Conservation (phyloP, 176 grass and related monocot species). For the Triticum urartu region DNA sequence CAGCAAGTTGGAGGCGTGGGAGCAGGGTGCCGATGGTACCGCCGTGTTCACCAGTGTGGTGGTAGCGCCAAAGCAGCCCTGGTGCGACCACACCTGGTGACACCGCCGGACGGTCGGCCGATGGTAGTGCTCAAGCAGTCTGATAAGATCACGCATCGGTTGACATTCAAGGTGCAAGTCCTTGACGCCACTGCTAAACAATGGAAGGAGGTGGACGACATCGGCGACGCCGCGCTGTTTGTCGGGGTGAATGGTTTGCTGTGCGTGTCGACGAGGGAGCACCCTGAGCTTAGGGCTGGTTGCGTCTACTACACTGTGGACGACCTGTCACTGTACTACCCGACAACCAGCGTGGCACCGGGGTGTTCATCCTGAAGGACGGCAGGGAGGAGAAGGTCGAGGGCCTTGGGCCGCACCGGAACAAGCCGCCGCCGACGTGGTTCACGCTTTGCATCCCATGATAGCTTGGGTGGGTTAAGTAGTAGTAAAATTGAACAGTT, state of each 20-base stretch:
- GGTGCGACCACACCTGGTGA: not conserved
- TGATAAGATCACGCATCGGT: too few species aligned
- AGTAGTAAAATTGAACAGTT: too few species aligned
- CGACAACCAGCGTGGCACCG: not conserved
- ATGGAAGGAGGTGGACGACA: not conserved
- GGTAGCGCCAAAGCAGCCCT: not conserved
- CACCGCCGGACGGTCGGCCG: not conserved
- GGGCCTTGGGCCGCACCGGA: not conserved
- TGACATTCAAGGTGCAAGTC: too few species aligned
- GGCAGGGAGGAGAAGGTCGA: not conserved
- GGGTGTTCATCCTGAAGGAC: not conserved
- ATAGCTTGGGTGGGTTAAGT: too few species aligned
- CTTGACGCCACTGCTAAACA: too few species aligned
- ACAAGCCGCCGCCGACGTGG: constrained; percentile 5
- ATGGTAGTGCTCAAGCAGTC: not conserved
- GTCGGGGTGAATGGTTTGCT: not conserved
- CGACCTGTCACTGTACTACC: not conserved
- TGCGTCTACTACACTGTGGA: too few species aligned
- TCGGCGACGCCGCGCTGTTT: not conserved
- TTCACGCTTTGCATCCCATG: not conserved
- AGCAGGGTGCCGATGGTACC: not conserved
- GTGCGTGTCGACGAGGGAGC: not conserved
- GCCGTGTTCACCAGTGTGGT: not conserved
- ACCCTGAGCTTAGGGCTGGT: not conserved
- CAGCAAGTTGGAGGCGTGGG: not conserved